A percentile compares a stretch with the other conserved stretches of the same genome.
phyloP scores from a whole-genome alignment of 1,139 yeast species.

The Suhomyces bokatorum region DNA sequence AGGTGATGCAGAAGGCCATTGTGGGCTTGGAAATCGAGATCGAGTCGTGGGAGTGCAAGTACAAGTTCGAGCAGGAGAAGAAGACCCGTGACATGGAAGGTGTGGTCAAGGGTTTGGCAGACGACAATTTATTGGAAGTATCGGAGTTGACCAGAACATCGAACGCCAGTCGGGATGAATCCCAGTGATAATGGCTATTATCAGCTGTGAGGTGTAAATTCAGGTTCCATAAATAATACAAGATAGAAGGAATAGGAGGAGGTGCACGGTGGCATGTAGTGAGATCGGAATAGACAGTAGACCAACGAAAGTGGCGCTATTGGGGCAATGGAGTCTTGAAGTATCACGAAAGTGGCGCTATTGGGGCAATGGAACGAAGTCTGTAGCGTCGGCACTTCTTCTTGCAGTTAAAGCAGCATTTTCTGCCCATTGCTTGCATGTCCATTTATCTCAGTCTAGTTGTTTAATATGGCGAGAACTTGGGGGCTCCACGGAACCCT shows the following conservation, averaged over 20 bases:
- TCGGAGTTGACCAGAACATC: conserved; percentile 13
- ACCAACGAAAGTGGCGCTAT: too few relatives aligned
- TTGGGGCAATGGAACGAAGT: too few relatives aligned
- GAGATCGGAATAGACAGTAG: too few relatives aligned
- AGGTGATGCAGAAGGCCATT: conserved; percentile 52
- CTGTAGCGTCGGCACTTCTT: too few relatives aligned
- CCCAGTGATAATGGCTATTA: too few relatives aligned
- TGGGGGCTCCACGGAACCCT: conserved; percentile 16
- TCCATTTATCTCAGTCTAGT: too few relatives aligned
- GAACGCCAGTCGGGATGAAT: conserved; percentile 6
- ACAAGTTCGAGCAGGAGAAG: conserved; percentile 61
- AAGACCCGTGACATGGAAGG: conserved; percentile 50
- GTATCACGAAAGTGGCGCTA: too few relatives aligned
- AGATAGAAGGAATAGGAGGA: background rate
- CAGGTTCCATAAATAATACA: too few relatives aligned
- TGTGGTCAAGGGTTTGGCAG: conserved; percentile 47
- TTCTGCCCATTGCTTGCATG: too few relatives aligned
- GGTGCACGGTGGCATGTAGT: background rate
- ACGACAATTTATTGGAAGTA: conserved; percentile 22
- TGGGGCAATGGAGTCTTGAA: too few relatives aligned
- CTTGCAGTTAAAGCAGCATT: too few relatives aligned
- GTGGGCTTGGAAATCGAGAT: conserved; percentile 61
- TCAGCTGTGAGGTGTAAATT: too few relatives aligned
- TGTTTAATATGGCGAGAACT: conserved; percentile 22
- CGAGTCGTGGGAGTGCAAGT: conserved; percentile 52